Evolutionary conservation across 768 basidiomycete genomes (phyloP).

Genomic region (Rhodotorula babjevae): DNA sequence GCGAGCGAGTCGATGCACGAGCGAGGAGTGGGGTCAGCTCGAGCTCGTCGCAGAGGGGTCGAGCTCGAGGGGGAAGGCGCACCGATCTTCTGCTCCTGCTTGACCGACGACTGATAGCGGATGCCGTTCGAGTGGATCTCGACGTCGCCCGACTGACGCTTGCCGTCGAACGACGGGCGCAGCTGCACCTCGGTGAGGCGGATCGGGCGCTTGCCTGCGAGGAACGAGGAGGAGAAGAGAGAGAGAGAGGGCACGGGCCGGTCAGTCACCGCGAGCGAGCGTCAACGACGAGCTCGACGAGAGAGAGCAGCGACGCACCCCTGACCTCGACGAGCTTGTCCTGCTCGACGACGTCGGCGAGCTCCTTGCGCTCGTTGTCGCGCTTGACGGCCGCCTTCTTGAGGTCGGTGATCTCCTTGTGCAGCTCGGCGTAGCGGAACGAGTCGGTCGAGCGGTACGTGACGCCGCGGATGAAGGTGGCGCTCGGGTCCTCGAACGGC

Average conservation of each 20-base stretch:
- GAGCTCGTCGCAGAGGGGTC: no score
- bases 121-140: slow-evolving; percentile 98
- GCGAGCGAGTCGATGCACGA: slow-evolving; percentile 13
- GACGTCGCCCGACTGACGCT: slow-evolving; percentile 91
- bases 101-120: slow-evolving; percentile 78
- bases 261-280: no score
- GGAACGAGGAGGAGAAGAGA: no score
- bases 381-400: slow-evolving; percentile 97
- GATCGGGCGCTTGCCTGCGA: slow-evolving; percentile 60
- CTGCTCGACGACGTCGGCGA: slow-evolving; percentile 97
- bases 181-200: slow-evolving; percentile 89
- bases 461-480: slow-evolving; percentile 91
- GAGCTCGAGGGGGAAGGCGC: no score
- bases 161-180: slow-evolving; percentile 88
- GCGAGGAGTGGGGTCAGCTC: no score
- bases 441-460: slow-evolving; percentile 87
- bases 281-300: no score
- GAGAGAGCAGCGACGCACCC: slow-evolving; percentile 48
- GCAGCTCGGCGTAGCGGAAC: slow-evolving; percentile 80
- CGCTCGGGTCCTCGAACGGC: slow-evolving; percentile 92
- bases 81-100: slow-evolving; percentile 82
- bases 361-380: slow-evolving; percentile 94
- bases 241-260: no score
- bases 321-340: slow-evolving; percentile 81
- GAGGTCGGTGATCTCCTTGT: slow-evolving; percentile 85